Percentiles rank a stretch among this genome's conserved stretches.
These are phyloP conservation scores for Xylaria flabelliformis DNA, from an alignment of 495 filamentous ascomycete species.

Conservation along the genomic window DNA sequence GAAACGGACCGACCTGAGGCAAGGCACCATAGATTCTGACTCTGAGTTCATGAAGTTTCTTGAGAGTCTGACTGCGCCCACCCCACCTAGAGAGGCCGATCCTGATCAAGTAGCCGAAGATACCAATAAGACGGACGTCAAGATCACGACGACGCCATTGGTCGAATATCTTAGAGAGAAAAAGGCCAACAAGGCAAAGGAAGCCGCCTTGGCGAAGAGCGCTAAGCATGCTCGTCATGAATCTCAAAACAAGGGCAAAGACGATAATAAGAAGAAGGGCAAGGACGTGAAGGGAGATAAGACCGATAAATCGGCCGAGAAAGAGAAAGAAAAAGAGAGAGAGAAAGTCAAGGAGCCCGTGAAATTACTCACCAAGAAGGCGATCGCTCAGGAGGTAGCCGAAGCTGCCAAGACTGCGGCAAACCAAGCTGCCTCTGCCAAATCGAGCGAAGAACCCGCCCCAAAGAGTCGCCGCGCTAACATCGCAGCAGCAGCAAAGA, in stretches of 20 bases:
- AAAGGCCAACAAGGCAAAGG: conserved; percentile 86
- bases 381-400: conserved; percentile 58
- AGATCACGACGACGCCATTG: conserved; percentile 81
- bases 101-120: conserved; percentile 60
- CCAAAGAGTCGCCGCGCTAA: conserved; percentile 66
- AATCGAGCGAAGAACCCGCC: conserved; percentile 40
- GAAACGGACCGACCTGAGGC: conserved; percentile 78
- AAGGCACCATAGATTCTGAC: conserved; percentile 96
- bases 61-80: conserved; percentile 81
- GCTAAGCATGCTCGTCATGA: conserved; percentile 58
- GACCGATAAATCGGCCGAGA: conserved; percentile 54
- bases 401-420: conserved; percentile 51
- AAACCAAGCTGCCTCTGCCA: conserved; percentile 42
- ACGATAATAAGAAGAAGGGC: conserved; percentile 60
- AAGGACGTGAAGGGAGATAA: conserved; percentile 68
- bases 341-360: conserved; percentile 74
- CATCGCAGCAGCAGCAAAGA: conserved; percentile 77
- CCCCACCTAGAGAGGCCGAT: conserved; percentile 53
- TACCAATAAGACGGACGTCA: conserved; percentile 62
- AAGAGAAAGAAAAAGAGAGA: conserved; percentile 55
- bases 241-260: conserved; percentile 52
- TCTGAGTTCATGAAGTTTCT: conserved; percentile 93
- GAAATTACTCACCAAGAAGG: conserved; percentile 79
- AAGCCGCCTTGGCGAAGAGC: conserved; percentile 56
- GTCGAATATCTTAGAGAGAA: conserved; percentile 90